These are phyloP conservation scores for Mycena rebaudengoi DNA, from an alignment of 768 basidiomycete species.

Conservation along the genomic window DNA sequence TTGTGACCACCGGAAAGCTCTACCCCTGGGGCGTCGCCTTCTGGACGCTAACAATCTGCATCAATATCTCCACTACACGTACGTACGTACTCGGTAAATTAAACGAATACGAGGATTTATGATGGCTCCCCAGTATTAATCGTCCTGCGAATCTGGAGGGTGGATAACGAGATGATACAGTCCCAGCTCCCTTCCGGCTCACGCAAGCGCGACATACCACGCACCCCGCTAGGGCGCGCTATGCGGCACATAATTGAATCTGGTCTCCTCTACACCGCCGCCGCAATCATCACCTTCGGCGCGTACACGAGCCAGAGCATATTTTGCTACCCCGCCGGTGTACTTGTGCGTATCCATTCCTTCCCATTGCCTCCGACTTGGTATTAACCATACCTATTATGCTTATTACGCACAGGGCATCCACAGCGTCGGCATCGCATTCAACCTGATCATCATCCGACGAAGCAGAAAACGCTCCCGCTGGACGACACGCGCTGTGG, in stretches of 20 bases:
- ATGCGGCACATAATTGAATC: constrained; percentile 42
- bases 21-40: constrained; percentile 15
- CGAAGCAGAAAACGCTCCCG: too few relatives aligned
- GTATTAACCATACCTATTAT: constrained; percentile 21
- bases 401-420: constrained; percentile 26
- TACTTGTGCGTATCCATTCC: too few relatives aligned
- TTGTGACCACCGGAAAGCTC: constrained; percentile 9
- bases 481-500: too few relatives aligned
- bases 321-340: constrained; percentile 27
- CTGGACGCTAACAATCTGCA: constrained; percentile 22
- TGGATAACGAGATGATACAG: neutral
- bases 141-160: neutral
- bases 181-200: too few relatives aligned
- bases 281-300: constrained; percentile 29
- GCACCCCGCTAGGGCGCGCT: constrained; percentile 13
- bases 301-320: constrained; percentile 30
- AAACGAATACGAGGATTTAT: neutral
- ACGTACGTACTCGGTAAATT: neutral
- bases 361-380: constrained; percentile 29
- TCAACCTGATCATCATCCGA: constrained; percentile 42
- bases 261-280: constrained; percentile 35
- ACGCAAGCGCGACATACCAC: neutral
- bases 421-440: constrained; percentile 35
- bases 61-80: constrained; percentile 28
- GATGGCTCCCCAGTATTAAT: neutral